Evolutionary conservation across 495 filamentous ascomycete species (phyloP).

Genomic region (Podospora fimiseda): DNA sequence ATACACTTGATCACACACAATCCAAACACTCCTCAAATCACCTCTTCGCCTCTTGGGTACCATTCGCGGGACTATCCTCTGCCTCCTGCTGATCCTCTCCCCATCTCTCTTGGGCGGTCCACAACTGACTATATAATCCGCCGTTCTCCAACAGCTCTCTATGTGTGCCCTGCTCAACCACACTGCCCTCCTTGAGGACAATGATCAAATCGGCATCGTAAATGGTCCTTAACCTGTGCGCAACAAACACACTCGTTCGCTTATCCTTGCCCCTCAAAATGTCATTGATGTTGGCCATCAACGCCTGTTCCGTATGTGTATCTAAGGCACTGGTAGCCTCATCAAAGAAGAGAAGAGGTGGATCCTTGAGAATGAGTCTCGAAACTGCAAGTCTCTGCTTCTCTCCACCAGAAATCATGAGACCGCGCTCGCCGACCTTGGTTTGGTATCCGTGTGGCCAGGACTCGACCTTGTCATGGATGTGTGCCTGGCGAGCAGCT

Average conservation of each 20-base stretch:
- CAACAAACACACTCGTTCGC: slow-evolving; percentile 89
- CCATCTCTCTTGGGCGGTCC: slow-evolving; percentile 48
- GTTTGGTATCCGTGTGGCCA: slow-evolving; percentile 86
- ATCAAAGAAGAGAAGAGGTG: slow-evolving; percentile 90
- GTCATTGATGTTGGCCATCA: slow-evolving; percentile 89
- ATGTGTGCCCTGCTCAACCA: slow-evolving; percentile 85
- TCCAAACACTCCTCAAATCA: too few relatives aligned
- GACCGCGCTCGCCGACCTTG: slow-evolving; percentile 87
- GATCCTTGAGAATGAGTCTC: slow-evolving; percentile 82
- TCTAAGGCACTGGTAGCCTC: slow-evolving; percentile 96
- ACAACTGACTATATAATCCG: slow-evolving; percentile 83
- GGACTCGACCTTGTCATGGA: slow-evolving; percentile 71
- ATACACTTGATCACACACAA: too few relatives aligned
- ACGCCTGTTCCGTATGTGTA: slow-evolving; percentile 87
- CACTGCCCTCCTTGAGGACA: slow-evolving; percentile 73
- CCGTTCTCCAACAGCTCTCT: slow-evolving; percentile 68
- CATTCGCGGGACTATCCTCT: background rate
- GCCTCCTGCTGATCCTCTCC: slow-evolving; percentile 11
- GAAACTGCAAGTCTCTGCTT: slow-evolving; percentile 91
- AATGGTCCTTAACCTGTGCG: slow-evolving; percentile 86
- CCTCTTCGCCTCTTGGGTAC: background rate
- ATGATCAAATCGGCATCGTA: slow-evolving; percentile 93
- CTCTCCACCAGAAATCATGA: slow-evolving; percentile 98
- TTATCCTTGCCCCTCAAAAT: slow-evolving; percentile 79
- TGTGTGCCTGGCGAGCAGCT: slow-evolving; percentile 73